Base-by-base conservation (phyloP, 1,139 yeast genomes). In the Yamadazyma kanchanaburiensis region DNA sequence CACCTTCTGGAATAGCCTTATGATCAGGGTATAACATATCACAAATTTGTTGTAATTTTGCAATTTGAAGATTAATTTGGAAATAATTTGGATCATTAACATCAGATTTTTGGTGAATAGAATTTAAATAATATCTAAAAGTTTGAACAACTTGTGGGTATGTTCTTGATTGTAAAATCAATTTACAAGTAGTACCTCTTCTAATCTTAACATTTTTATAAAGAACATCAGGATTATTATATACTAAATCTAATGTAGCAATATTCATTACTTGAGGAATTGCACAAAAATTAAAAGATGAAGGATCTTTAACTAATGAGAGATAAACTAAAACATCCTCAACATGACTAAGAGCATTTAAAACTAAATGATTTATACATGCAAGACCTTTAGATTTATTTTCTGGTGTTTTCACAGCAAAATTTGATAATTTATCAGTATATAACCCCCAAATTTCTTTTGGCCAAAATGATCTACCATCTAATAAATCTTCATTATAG, bases 201-300 rank as follows among this genome's bases (percentile, higher is more conserved):
- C 97, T 77, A 53, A 94, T 83, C 66, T 94, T 94, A 40, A 91
- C 83, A 48, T 85, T 80, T 23, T 60, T 56, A 30, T 78, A 74
- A 49, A 91, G 74, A 3, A 91, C 84, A 4, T 66, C 55, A 7
- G 81, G 80, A 60, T 94, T 94, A 54, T 85, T 81, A 67, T 84
- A 89, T 24, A 91, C 84, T 34, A 81, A 69, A 15, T 91, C 89
- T 47, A 91, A 68, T 0, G 97, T 87, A 6, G 97, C 96, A 53
- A 91, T 82, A 24, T 97, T 96, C 98, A 91, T 91, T 19, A 89
- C 96, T 60, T 91, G 98, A 12, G 98, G 98, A 51, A 91, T 91
- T 12, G 96, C 89, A 63, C 97, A 89, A 65, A 91, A 91, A 44
- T 80, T 82, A 67, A 87, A 91, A 30, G 83, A 64, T 0, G 95